Evolutionary conservation across 305 asterid genomes (phyloP).

Genomic region (Fraxinus greggii): DNA sequence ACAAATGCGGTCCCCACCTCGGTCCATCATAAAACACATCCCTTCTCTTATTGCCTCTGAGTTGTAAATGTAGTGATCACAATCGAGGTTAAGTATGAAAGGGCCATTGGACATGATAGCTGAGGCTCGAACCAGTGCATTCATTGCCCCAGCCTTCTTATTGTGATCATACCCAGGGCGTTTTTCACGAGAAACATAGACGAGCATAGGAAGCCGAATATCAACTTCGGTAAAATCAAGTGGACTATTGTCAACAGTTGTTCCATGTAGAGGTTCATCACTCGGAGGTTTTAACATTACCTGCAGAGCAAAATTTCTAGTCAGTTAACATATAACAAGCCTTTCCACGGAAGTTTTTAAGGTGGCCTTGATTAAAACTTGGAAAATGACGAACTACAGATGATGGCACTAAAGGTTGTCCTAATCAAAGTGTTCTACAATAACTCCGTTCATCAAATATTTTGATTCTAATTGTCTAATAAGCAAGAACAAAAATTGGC

Average conservation of each 20-base stretch:
- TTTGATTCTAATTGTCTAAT: background rate
- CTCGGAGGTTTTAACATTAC: background rate
- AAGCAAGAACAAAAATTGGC: background rate
- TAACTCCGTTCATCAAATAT: background rate
- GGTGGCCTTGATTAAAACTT: background rate
- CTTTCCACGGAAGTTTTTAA: background rate
- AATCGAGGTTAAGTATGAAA: background rate
- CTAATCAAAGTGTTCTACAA: background rate
- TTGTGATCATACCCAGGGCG: background rate
- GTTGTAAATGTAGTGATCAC: background rate
- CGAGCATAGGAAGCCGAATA: background rate
- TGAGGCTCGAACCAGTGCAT: background rate
- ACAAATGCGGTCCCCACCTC: background rate
- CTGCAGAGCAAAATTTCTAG: background rate
- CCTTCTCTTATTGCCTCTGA: background rate
- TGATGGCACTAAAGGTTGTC: background rate
- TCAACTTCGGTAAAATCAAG: background rate
- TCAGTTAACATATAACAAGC: background rate
- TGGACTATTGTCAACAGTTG: background rate
- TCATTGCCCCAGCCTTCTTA: slow-evolving; percentile 2
- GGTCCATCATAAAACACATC: background rate
- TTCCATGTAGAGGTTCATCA: background rate
- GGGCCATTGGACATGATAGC: background rate
- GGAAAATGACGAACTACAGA: background rate
- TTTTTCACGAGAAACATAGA: background rate